Evolutionary conservation across 257 asterid species (phyloP).

Genomic region (Solanum dulcamara): DNA sequence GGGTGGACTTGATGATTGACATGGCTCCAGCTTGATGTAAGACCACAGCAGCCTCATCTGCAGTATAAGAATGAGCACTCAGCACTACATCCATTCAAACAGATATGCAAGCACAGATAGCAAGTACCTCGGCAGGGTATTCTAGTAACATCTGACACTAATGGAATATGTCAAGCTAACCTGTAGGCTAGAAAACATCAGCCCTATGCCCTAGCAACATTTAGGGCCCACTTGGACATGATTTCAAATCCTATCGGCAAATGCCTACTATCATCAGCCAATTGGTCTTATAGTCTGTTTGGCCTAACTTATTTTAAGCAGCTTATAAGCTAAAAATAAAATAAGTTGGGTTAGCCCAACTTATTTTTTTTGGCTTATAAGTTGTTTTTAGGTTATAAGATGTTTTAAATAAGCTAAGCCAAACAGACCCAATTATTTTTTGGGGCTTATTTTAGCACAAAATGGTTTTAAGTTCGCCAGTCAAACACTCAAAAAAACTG

Average conservation of each 20-base stretch:
- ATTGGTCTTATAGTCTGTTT: background rate
- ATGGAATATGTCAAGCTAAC: background rate
- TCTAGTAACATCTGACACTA: background rate
- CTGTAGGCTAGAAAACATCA: background rate
- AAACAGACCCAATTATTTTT: too few species aligned
- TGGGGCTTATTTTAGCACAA: too few species aligned
- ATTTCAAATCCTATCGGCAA: background rate
- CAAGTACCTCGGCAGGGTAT: background rate
- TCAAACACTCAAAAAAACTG: too few species aligned
- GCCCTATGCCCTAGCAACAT: background rate
- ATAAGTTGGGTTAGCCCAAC: too few species aligned
- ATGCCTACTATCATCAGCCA: background rate
- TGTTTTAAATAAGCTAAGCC: too few species aligned
- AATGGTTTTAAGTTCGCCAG: too few species aligned
- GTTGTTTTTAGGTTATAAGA: too few species aligned
- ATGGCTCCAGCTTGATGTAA: conserved; percentile 61
- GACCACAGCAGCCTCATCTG: conserved; percentile 57
- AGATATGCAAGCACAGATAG: background rate
- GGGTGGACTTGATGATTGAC: conserved; percentile 36
- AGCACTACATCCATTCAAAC: background rate
- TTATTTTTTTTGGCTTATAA: too few species aligned
- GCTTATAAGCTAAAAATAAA: too few species aligned
- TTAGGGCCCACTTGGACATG: background rate
- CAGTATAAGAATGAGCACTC: background rate
- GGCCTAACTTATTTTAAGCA: too few species aligned